Base-by-base conservation (phyloP, 2,329 filamentous ascomycete genomes). In the Periconia sp. region DNA sequence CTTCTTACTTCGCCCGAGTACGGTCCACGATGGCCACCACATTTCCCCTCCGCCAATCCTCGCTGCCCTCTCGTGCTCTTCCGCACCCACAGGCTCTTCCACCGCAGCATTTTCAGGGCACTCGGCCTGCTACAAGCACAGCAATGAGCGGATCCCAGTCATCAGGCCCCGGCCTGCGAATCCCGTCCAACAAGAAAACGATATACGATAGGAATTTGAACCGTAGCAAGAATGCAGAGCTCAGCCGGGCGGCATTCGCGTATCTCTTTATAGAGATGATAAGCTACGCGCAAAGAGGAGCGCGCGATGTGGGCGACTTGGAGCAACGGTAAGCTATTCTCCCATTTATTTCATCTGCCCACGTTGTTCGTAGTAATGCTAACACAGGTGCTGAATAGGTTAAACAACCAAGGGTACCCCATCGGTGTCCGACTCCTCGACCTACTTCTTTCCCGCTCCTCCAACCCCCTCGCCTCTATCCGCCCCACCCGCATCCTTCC, bases 201-300 rank as follows among this genome's bases (percentile, higher is more conserved):
- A 97, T 99, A 76, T 99, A 97, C 78, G 91, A 96, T 78, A 84
- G 94, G 41, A 91, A 95, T 50, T 79, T 97, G 49, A 96, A 96
- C 73, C 88, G 94, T 53, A 87, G 86, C 60, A 89, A 90, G 69
- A 89, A 88, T 59, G 83, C 88, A 45, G 92, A 97, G 77, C 83
- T 95, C 56, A 96, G 91, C 70, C 88, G 95, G 66, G 84, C 94
- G 9, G 91, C 89, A 73, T 97, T 99, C 73, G 92, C 94, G 29
- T 97, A 95, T 71, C 79, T 99, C 46, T 97, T 99, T 69, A 86
- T 87, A 48, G 92, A 96, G 76, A 96, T 97, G 88, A 92, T 99
- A 36, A 86, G 85, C 62, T 97, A 97, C 72, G 92, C 94, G 57
- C 94, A 97, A 70, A 82, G 86, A 62, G 81, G 89, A 50, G 92